Base-by-base conservation (phyloP, 352 stramenopile genomes). In the Pythium phragmiticola region DNA sequence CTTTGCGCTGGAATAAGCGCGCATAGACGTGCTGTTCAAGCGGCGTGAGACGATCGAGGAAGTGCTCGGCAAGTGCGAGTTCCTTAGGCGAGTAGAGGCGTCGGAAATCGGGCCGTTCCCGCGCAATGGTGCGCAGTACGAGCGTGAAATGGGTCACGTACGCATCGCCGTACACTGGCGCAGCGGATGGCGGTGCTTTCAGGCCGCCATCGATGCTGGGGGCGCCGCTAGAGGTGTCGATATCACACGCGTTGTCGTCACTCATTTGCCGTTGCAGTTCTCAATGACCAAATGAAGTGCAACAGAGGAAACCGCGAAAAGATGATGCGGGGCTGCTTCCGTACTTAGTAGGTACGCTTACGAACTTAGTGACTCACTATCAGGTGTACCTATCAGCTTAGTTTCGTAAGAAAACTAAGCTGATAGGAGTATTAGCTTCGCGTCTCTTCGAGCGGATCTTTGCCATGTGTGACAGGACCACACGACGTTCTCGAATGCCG, bases 1-100 rank as follows among this genome's bases (percentile, higher is more conserved):
- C 86, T 58, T 86, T 88, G 34, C 86, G 86, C 58, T 93, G 84
- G 26, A 95, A 80, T 23, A 93, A 61, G 11, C 82, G 86, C 42
- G 84, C 82, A 52, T 92, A 93, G 26, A 95, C 55, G n/a, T 82
- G 72, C 65, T 90, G 82, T 43, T 80, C 77, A 16, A 79, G 57
- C 5, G 76, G 67, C 34, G 79, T 54, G 4, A 94, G 54, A 5
- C 69, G 70, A 0, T 74, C 57, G 3, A 94, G 72, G 51, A 89
- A 92, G 2, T 65, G 52, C 2, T 72, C 67, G 4, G 74, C 80
- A 0, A 88, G 50, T 14, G 53, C 56, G 16, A 76, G 65, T 60
- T 94, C 84, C 4, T 69, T 68, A 0, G 37, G 21, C 12, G 74
- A 84, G 39, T 88, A 79, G 23, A 94, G 74, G 19, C 63, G 55